These are phyloP conservation scores for Nemania sp. DNA, from an alignment of 2,329 filamentous ascomycete genomes.

Conservation along the genomic window DNA sequence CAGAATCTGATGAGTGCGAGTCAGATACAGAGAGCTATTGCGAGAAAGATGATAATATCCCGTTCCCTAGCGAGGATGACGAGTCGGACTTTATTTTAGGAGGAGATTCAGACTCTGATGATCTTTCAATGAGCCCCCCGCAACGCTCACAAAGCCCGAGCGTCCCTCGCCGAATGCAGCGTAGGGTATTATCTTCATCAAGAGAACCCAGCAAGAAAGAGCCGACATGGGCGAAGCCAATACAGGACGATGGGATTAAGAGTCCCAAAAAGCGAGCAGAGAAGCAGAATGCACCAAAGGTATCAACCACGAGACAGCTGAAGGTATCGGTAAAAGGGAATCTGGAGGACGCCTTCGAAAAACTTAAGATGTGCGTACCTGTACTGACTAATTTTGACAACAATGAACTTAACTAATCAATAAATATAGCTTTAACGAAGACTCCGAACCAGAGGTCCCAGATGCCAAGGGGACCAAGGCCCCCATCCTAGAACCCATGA, in stretches of 20 bases:
- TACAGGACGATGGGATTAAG: conserved; percentile 15
- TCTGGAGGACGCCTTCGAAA: conserved; percentile 50
- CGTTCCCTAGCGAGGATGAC: conserved; percentile 37
- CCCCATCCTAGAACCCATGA: conserved; percentile 42
- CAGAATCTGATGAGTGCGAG: conserved; percentile 31
- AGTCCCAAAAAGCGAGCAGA: conserved; percentile 36
- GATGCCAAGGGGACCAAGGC: conserved; percentile 28
- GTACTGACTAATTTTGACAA: not conserved
- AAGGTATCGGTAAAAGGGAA: conserved; percentile 37
- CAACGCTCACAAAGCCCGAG: conserved; percentile 41
- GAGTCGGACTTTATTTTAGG: conserved; percentile 45
- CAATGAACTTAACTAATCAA: conserved; percentile 18
- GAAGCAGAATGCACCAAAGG: conserved; percentile 26
- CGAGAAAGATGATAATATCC: conserved; percentile 29
- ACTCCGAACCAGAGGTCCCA: conserved; percentile 42
- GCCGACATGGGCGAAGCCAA: conserved; percentile 21
- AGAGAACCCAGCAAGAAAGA: conserved; percentile 37
- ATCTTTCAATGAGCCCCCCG: conserved; percentile 37
- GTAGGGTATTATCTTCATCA: conserved; percentile 41
- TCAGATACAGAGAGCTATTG: conserved; percentile 32
- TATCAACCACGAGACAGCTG: conserved; percentile 30
- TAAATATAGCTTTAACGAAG: conserved; percentile 47
- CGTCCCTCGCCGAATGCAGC: conserved; percentile 37
- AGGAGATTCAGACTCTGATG: conserved; percentile 42
- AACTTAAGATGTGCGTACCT: conserved; percentile 49